Conservation (phyloP, 148 eudicot species). For the Fagopyrum esculentum region DNA sequence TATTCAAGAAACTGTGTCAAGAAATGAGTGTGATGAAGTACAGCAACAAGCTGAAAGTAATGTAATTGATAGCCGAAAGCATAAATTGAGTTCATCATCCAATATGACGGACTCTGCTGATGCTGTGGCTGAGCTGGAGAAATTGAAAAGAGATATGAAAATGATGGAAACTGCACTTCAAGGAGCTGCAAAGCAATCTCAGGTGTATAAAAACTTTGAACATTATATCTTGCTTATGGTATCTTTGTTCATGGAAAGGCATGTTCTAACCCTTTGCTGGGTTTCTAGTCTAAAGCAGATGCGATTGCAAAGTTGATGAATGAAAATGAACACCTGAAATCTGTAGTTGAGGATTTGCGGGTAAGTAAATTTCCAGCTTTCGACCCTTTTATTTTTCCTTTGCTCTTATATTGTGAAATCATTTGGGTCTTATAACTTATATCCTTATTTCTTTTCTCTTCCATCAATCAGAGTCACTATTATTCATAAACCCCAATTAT, state of each 20-base stretch:
- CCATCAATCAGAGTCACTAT: neutral
- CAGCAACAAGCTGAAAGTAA: constrained; percentile 17
- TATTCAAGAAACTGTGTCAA: constrained; percentile 27
- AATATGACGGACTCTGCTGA: constrained; percentile 33
- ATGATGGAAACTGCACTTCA: constrained; percentile 95
- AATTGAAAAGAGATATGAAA: constrained; percentile 85
- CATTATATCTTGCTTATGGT: constrained; percentile 1
- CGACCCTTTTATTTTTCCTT: neutral
- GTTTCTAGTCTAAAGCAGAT: constrained; percentile 87
- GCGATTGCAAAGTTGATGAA: constrained; percentile 87
- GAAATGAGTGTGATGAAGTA: constrained; percentile 24
- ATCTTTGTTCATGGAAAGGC: neutral
- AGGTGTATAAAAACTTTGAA: constrained; percentile 37
- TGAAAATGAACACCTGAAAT: constrained; percentile 84
- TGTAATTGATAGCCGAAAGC: constrained; percentile 37
- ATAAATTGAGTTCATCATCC: constrained; percentile 36
- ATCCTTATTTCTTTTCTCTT: neutral
- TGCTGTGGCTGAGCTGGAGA: constrained; percentile 55
- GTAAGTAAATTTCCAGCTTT: constrained; percentile 24
- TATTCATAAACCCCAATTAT: neutral
- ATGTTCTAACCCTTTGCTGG: constrained; percentile 10
- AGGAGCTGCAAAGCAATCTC: constrained; percentile 97
- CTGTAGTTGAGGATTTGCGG: constrained; percentile 58
- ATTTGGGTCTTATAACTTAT: neutral
- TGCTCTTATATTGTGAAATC: neutral